phyloP scores from a whole-genome alignment of 2,329 filamentous ascomycete genomes.

The Xylaria digitata region DNA sequence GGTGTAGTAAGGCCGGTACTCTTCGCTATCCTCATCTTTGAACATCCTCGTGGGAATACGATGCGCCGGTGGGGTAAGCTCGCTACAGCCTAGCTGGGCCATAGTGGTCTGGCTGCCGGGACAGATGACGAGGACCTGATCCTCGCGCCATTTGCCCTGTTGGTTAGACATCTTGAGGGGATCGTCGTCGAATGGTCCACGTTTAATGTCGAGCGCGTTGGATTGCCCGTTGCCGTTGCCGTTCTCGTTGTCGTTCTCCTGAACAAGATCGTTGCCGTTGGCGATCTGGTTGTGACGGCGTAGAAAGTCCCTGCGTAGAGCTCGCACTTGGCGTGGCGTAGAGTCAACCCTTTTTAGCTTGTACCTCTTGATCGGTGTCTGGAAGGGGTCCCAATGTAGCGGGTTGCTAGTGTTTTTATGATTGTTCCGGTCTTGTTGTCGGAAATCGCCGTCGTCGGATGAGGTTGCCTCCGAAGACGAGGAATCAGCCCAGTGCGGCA shows the following conservation, averaged over 20 bases:
- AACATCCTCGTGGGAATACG: conserved; percentile 97
- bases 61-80: conserved; percentile 89
- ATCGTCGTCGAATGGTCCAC: conserved; percentile 15
- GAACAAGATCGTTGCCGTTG: background rate
- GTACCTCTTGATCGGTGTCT: conserved; percentile 18
- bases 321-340: conserved; percentile 39
- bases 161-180: conserved; percentile 63
- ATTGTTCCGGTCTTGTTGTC: background rate
- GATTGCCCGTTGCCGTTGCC: conserved; percentile 11
- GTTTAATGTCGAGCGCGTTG: conserved; percentile 1
- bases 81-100: conserved; percentile 88
- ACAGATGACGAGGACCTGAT: conserved; percentile 76
- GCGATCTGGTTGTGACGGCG: conserved; percentile 15
- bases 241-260: background rate
- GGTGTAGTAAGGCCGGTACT: conserved; percentile 80
- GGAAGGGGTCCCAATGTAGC: background rate
- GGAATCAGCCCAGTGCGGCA: conserved; percentile 32
- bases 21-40: conserved; percentile 80
- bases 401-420: background rate
- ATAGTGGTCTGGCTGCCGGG: conserved; percentile 90
- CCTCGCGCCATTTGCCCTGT: conserved; percentile 71
- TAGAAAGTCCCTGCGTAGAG: conserved; percentile 32
- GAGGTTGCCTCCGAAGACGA: conserved; percentile 21
- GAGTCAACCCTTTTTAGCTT: background rate
- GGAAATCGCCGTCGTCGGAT: conserved; percentile 15